phyloP scores from a whole-genome alignment of 2,329 filamentous ascomycete genomes.

The Fusarium tjaetaba region DNA sequence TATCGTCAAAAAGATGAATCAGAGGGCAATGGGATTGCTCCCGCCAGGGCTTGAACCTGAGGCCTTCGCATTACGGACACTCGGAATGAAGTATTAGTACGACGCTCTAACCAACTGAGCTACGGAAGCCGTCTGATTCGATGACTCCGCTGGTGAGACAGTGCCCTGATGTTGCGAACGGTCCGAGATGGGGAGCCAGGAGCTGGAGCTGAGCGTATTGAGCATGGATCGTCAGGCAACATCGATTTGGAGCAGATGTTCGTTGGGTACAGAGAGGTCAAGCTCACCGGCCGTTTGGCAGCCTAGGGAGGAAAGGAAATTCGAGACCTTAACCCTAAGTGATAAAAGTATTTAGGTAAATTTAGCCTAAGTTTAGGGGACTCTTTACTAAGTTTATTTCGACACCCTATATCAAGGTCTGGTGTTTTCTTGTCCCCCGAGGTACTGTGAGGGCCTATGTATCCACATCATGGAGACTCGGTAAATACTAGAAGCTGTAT shows the following conservation, averaged over 20 bases:
- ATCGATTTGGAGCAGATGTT: neutral
- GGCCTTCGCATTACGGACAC: neutral
- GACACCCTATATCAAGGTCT: too few species aligned
- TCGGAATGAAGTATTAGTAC: neutral
- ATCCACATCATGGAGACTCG: too few species aligned
- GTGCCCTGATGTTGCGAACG: accelerated
- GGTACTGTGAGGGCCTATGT: too few species aligned
- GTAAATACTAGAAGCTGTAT: too few species aligned
- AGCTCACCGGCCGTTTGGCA: neutral
- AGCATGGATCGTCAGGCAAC: neutral
- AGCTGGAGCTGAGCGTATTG: accelerated
- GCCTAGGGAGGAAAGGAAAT: too few species aligned
- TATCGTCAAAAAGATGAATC: neutral
- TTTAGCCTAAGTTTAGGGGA: too few species aligned
- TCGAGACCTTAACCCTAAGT: too few species aligned
- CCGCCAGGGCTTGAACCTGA: too few species aligned
- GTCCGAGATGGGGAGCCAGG: neutral
- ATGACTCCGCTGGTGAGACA: neutral
- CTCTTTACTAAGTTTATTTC: too few species aligned
- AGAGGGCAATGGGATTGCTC: neutral
- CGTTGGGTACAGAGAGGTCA: too few species aligned
- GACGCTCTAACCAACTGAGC: neutral
- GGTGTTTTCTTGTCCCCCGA: too few species aligned
- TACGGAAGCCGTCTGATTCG: neutral
- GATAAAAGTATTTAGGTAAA: too few species aligned